Evolutionary conservation across 768 basidiomycete species (phyloP).

Genomic region (Suillus fuscotomentosus): DNA sequence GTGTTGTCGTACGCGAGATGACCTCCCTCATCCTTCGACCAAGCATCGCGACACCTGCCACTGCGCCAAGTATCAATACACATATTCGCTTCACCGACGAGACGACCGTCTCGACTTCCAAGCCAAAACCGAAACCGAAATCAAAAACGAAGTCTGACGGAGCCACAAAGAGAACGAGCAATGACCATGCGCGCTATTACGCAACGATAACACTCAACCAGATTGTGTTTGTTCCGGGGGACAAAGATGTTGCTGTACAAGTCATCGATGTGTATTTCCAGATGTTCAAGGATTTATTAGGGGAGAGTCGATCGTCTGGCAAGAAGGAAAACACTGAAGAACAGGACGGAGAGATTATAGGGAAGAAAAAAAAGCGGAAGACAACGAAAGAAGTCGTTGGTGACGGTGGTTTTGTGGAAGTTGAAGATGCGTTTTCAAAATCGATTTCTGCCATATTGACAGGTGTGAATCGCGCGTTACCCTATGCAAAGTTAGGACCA

Average conservation of each 20-base stretch:
- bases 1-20: conserved; percentile 84
- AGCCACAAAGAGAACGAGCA: conserved; percentile 43
- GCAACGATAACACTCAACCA: conserved; percentile 94
- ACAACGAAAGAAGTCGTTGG: conserved; percentile 47
- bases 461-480: conserved; percentile 92
- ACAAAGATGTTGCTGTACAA: conserved; percentile 71
- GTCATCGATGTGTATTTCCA: conserved; percentile 93
- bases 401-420: conserved; percentile 67
- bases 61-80: conserved; percentile 30
- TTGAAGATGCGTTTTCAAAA: conserved; percentile 78
- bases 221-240: conserved; percentile 66
- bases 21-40: conserved; percentile 69
- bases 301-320: conserved; percentile 44
- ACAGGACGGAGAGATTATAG: conserved; percentile 32
- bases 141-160: conserved; percentile 17
- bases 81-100: conserved; percentile 55
- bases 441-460: conserved; percentile 89
- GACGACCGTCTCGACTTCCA: conserved; percentile 6
- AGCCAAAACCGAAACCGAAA: conserved; percentile 12
- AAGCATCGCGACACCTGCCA: conserved; percentile 35
- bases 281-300: conserved; percentile 86
- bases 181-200: conserved; percentile 86
- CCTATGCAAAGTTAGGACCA: conserved; percentile 82
- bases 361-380: conserved; percentile 25
- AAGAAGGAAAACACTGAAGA: conserved; percentile 23